Evolutionary conservation across 306 rosid species (phyloP).

Genomic region (Dalbergia cultrata): DNA sequence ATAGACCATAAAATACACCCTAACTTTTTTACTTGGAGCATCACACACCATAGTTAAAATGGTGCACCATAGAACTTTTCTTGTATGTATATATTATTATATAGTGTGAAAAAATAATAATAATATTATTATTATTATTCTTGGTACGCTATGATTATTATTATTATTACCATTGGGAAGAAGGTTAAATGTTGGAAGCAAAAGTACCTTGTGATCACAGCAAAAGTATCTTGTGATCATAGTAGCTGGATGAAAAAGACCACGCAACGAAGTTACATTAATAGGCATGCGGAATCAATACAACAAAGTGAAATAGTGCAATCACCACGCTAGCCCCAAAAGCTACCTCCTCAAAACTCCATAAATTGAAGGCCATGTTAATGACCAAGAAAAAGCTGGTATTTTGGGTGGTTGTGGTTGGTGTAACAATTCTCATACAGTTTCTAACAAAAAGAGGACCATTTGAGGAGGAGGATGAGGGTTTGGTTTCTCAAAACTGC

Average conservation of each 20-base stretch:
- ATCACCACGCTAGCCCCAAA: conserved; percentile 29
- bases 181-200: not conserved
- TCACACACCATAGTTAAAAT: no score
- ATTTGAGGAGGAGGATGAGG: not conserved
- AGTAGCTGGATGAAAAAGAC: conserved; percentile 65
- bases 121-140: no score
- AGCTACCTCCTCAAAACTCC: conserved; percentile 43
- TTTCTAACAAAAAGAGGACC: conserved; percentile 39
- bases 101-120: no score
- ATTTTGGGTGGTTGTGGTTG: conserved; percentile 63
- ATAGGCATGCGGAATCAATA: conserved; percentile 46
- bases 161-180: not conserved
- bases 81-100: no score
- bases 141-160: no score
- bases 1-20: no score
- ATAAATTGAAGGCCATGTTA: conserved; percentile 41
- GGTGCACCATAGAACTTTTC: no score
- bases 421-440: conserved; percentile 44
- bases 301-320: conserved; percentile 11
- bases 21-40: no score
- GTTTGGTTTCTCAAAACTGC: not conserved
- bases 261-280: conserved; percentile 41
- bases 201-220: conserved; percentile 14
- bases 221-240: conserved; percentile 6
- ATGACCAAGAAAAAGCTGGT: conserved; percentile 20